Conservation (phyloP, 768 basidiomycete genomes). For the Pleurotus ostreatus region DNA sequence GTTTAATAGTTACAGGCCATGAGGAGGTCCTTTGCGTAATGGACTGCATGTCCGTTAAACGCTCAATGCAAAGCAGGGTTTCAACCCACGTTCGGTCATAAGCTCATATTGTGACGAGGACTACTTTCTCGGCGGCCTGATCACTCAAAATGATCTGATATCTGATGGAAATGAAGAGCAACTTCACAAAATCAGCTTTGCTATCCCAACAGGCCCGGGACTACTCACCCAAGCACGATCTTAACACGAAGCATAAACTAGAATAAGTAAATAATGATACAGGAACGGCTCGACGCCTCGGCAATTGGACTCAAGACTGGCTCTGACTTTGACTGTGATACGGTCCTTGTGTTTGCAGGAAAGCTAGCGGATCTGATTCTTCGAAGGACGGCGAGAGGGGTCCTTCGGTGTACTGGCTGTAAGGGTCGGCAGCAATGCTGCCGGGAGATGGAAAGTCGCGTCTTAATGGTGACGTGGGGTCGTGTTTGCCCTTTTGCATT, state of each 20-base stretch:
- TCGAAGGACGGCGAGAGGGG: background rate
- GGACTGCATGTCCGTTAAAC: too few species aligned
- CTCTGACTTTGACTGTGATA: conserved; percentile 5
- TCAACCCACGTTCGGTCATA: too few species aligned
- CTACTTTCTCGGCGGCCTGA: too few species aligned
- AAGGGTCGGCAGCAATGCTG: background rate
- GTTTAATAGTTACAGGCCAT: background rate
- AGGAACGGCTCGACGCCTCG: background rate
- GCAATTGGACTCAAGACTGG: background rate
- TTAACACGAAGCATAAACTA: background rate
- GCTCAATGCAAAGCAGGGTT: too few species aligned
- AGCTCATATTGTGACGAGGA: too few species aligned
- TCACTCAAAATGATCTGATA: too few species aligned
- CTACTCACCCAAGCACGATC: background rate
- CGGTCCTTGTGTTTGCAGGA: conserved; percentile 1
- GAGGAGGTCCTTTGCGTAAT: too few species aligned
- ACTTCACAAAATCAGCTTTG: background rate
- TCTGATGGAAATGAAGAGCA: too few species aligned
- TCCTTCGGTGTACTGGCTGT: background rate
- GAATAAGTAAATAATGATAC: background rate
- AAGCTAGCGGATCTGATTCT: conserved; percentile 1
- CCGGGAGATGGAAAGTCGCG: background rate
- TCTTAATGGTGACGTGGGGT: background rate
- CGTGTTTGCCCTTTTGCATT: background rate
- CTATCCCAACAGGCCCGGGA: background rate